A percentile compares a stretch with the other conserved stretches of the same genome.
Conservation (phyloP, 2,329 filamentous ascomycete species). For the Plenodomus biglobosus region DNA sequence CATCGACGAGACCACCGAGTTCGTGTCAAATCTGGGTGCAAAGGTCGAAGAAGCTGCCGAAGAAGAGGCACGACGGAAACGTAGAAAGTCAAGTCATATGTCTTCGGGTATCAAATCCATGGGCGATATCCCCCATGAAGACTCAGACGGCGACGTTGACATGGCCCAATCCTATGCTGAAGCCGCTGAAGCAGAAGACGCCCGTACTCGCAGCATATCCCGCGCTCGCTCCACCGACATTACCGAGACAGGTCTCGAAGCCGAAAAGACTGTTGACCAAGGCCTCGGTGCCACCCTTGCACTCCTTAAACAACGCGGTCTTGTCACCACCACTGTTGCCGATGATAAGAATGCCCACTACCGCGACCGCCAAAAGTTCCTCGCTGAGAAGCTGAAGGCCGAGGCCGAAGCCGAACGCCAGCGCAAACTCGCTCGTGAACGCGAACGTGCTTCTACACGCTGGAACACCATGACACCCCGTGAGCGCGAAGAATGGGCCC, state of each 20-base stretch:
- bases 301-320: slow-evolving; percentile 80
- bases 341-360: slow-evolving; percentile 66
- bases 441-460: slow-evolving; percentile 78
- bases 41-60: slow-evolving; percentile 28
- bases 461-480: slow-evolving; percentile 87
- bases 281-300: slow-evolving; percentile 81
- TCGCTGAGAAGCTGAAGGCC: slow-evolving; percentile 74
- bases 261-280: slow-evolving; percentile 76
- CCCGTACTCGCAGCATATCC: slow-evolving; percentile 30
- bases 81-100: slow-evolving; percentile 44
- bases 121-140: slow-evolving; percentile 40
- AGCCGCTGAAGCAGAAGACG: slow-evolving; percentile 53
- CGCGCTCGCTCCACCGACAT: slow-evolving; percentile 53
- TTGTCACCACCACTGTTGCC: slow-evolving; percentile 68
- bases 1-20: slow-evolving; percentile 96
- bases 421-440: slow-evolving; percentile 79
- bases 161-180: slow-evolving; percentile 58
- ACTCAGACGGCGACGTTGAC: slow-evolving; percentile 56
- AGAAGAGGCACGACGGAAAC: slow-evolving; percentile 51
- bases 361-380: slow-evolving; percentile 74
- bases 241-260: slow-evolving; percentile 73
- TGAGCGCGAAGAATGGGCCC: slow-evolving; percentile 86
- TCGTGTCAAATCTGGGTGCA: slow-evolving; percentile 78
- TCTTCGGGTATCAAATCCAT: slow-evolving; percentile 27
- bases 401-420: slow-evolving; percentile 79